Evolutionary conservation across 805 yeast genomes (phyloP), one percentile per base, ranked within the genome.

Genomic region (Naumovozyma baii): DNA sequence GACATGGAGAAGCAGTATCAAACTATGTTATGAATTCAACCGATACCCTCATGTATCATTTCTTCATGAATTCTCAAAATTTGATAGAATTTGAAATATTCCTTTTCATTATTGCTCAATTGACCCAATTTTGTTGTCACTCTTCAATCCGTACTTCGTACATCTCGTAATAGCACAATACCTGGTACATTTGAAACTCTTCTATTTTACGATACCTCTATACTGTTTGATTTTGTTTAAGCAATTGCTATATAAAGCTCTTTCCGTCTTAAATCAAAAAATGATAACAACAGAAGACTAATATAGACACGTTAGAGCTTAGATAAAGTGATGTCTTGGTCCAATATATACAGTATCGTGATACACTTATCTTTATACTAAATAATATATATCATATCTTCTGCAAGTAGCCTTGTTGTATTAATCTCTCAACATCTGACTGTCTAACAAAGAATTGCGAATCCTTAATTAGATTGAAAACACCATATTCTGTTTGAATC

Each of bases 31-130:
- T n/a, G n/a, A n/a, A n/a, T n/a, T n/a, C n/a, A n/a, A 61, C 97
- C 77, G 25, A 84, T 83, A 38, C 82, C 73, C 61, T 88, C 97
- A 64, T 88, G 92, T 53, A 88, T 76, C 97, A 88, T 88, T 64
- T 88, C 96, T 66, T 90, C 96, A 59, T 88, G 97, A 56, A 88
- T 88, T 35, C 95, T 95, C 55, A 84, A 86, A 60, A 88, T 96
- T 61, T 88, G 96, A 57, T 88, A 88, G 2, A 96, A 88, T 37
- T 80, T 72, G 67, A 88, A 88, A 65, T 88, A 88, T 62, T 88
- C 96, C 64, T 86, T 92, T 56, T 87, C 96, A 36, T 74, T 62
- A 59, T 74, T 76, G 16, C 85, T 76, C 51, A 81, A 67, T 17
- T 66, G 39, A 28, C 65, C 53, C 52, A 78, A 79, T 49, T 78